Conservation (phyloP, 495 filamentous ascomycete genomes). For the Penicillium verhagenii region DNA sequence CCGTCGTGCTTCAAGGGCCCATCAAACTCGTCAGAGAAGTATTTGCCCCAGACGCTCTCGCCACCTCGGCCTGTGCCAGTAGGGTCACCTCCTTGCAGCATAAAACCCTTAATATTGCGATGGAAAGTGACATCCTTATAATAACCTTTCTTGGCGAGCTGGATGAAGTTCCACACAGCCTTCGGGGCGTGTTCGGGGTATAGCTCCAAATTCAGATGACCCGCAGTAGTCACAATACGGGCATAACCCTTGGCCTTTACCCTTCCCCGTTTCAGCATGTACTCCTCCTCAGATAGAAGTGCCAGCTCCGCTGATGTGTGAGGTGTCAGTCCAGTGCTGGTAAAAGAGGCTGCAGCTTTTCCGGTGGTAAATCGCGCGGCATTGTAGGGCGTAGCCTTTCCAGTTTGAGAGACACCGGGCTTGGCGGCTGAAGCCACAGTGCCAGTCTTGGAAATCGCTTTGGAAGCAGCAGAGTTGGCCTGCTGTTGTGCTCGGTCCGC, state of each 20-base stretch:
- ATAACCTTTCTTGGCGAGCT: constrained; percentile 84
- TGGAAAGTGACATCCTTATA: constrained; percentile 84
- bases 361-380: constrained; percentile 89
- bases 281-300: constrained; percentile 86
- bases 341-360: constrained; percentile 89
- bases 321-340: constrained; percentile 88
- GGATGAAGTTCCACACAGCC: constrained; percentile 96
- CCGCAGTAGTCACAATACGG: constrained; percentile 77
- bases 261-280: constrained; percentile 85
- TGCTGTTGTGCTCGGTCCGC: constrained; percentile 49
- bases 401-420: constrained; percentile 22
- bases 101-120: constrained; percentile 90
- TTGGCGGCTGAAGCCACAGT: constrained; percentile 20
- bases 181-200: constrained; percentile 85
- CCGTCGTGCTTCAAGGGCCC: constrained; percentile 77
- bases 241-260: constrained; percentile 91
- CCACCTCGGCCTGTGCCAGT: constrained; percentile 80
- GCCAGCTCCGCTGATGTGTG: constrained; percentile 85
- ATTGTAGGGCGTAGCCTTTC: constrained; percentile 66
- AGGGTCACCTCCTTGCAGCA: constrained; percentile 88
- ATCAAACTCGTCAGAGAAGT: constrained; percentile 90
- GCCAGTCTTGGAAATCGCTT: constrained; percentile 43
- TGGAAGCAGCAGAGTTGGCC: constrained; percentile 23
- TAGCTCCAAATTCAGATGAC: constrained; percentile 85
- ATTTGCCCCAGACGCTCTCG: constrained; percentile 81